Base-by-base conservation (phyloP, 2,329 filamentous ascomycete genomes). In the Dothistroma pini region DNA sequence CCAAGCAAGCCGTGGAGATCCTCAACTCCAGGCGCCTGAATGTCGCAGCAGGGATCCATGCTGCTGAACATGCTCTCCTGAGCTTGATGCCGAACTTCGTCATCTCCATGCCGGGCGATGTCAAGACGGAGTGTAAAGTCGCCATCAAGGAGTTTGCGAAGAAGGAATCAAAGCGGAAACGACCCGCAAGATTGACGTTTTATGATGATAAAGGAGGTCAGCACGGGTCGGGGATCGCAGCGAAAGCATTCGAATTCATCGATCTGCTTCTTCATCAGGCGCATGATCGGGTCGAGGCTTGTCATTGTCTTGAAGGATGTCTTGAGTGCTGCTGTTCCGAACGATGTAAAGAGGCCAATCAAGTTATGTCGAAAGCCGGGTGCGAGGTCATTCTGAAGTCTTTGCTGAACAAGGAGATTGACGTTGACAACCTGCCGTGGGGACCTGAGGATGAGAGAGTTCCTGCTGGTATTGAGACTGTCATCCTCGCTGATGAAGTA, bases 181-280 rank as follows among this genome's bases (percentile, higher is more conserved):
- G 95, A 4, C 95, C 93, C 0, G 95, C 92, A 0, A 81, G 95
- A 0, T 77, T 99, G 53, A 96, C 91, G 0, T 96, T 99, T 71
- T 99, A 97, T 76, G 95, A 97, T 73, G 89, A 91, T 2, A 96
- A 96, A 75, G 95, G 95, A 8, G 93, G 93, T 0, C 83, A 89
- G 0, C 84, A 85, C 49, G 93, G 93, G 0, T 89, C 86, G 0
- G 95, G 95, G 0, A 96, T 97, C 68, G 91, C 89, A 63, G 90
- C 89, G 44, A 97, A 96, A 73, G 93, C 92, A 0, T 97, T 97
- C 70, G 93, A 97, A 70, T 96, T 96, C 71, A 82, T 96, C 21
- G 91, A 96, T 70, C 74, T 89, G 35, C 78, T 97, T 35, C 81
- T 97, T 0, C 79, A 79, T 21, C 88, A 93, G 71, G 93, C 93